phyloP scores from a whole-genome alignment of 164 flowering plant genomes.

The Stephania cephalantha region DNA sequence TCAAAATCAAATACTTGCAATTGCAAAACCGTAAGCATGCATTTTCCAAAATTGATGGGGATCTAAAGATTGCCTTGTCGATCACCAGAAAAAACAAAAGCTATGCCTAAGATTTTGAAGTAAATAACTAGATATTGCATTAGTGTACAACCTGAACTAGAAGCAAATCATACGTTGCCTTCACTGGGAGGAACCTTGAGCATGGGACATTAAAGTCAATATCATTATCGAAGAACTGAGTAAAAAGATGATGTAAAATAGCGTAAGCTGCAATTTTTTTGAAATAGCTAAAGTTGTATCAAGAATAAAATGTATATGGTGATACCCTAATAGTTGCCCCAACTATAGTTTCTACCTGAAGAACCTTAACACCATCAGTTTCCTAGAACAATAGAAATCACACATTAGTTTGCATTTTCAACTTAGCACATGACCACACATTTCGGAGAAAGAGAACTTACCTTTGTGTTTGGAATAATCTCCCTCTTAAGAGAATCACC shows the following conservation, averaged over 20 bases:
- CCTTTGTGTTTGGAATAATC: slow-evolving; percentile 97
- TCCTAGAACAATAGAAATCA: slow-evolving; percentile 45
- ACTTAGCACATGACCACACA: background rate
- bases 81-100: too few species aligned
- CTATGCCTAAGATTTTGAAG: background rate
- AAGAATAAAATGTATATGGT: background rate
- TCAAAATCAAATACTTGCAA: too few species aligned
- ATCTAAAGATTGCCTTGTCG: too few species aligned
- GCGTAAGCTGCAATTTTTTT: background rate
- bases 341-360: slow-evolving; percentile 97
- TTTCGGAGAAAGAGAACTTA: slow-evolving; percentile 12
- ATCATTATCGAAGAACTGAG: slow-evolving; percentile 86
- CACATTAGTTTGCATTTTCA: background rate
- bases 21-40: too few species aligned
- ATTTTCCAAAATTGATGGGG: too few species aligned
- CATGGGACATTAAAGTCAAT: slow-evolving; percentile 94
- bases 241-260: slow-evolving; percentile 8
- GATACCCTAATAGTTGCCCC: slow-evolving; percentile 95
- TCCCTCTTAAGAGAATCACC: slow-evolving; percentile 93
- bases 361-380: slow-evolving; percentile 85
- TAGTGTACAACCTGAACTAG: slow-evolving; percentile 71
- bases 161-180: slow-evolving; percentile 94
- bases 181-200: slow-evolving; percentile 96
- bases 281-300: background rate
- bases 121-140: background rate